Percentiles rank a stretch among this genome's conserved stretches.
phyloP scores from a whole-genome alignment of 371 early-diverging fungal genomes.

The Dinochytrium kinnereticum region DNA sequence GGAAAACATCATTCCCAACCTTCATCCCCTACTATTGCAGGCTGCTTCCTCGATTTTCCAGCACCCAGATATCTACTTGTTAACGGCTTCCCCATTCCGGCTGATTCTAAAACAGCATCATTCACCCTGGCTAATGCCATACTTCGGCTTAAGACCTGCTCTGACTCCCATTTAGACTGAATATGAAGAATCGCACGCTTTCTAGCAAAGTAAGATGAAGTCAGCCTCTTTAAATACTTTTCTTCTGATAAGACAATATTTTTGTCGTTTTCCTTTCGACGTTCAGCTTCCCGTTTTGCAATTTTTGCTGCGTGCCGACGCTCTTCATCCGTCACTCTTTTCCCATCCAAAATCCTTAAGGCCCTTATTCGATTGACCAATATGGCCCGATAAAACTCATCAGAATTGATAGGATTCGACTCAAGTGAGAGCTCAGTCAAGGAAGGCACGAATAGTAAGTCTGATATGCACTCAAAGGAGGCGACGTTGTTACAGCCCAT shows the following conservation, averaged over 20 bases:
- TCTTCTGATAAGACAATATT: conserved; percentile 35
- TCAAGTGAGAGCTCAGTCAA: conserved; percentile 43
- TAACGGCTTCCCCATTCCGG: background rate
- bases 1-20: background rate
- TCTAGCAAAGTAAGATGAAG: conserved; percentile 1
- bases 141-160: background rate
- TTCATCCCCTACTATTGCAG: background rate
- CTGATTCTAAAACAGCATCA: background rate
- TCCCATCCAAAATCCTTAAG: conserved; percentile 46
- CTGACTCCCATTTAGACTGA: conserved; percentile 28
- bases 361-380: conserved; percentile 37
- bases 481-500: conserved; percentile 36
- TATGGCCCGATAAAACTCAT: conserved; percentile 39
- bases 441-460: conserved; percentile 20
- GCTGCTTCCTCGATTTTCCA: background rate
- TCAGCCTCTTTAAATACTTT: conserved; percentile 23
- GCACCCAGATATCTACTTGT: background rate
- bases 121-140: background rate
- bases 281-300: conserved; percentile 43
- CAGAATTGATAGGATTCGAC: conserved; percentile 36
- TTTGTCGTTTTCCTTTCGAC: conserved; percentile 43
- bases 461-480: conserved; percentile 36
- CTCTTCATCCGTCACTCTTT: conserved; percentile 49
- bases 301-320: conserved; percentile 39
- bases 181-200: conserved; percentile 26